Percentiles rank a stretch among this genome's conserved stretches.
Evolutionary conservation across 129 eudicot genomes (phyloP).

Genomic region (Centella asiatica): DNA sequence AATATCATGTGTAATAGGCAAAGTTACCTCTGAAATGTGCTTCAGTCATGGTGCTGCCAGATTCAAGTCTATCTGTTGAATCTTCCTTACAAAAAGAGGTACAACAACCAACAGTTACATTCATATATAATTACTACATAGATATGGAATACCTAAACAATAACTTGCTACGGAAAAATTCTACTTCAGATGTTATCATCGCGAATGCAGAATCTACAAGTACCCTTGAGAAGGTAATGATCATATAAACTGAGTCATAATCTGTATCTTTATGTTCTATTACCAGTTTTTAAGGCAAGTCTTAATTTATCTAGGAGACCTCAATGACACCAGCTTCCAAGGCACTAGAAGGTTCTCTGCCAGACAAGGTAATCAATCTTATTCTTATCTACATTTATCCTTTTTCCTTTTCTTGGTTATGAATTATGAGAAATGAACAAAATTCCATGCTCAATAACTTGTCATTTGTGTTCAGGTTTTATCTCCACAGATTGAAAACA

Average conservation of each 20-base stretch:
- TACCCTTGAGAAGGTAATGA: conserved; percentile 19
- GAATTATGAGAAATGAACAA: not conserved
- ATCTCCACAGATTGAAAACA: conserved; percentile 14
- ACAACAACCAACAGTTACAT: not conserved
- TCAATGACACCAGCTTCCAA: not conserved
- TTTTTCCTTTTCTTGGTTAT: not conserved
- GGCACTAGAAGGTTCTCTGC: not conserved
- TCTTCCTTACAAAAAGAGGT: conserved; percentile 32
- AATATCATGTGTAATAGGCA: conserved; percentile 22
- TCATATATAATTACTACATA: not conserved
- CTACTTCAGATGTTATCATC: conserved; percentile 9
- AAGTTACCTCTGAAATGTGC: conserved; percentile 14
- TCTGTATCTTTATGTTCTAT: not conserved
- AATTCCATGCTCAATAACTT: not conserved
- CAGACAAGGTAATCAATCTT: not conserved
- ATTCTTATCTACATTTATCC: too few species aligned
- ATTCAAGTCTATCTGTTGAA: conserved; percentile 18
- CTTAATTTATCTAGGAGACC: conserved; percentile 3
- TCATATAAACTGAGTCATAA: not conserved
- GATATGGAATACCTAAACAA: not conserved
- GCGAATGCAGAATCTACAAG: conserved; percentile 6
- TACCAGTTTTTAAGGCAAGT: not conserved
- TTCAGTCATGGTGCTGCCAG: conserved; percentile 21
- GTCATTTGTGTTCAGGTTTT: conserved; percentile 26
- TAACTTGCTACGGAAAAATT: conserved; percentile 10